phyloP scores from a whole-genome alignment of 2,329 filamentous ascomycete species.

The Sporothrix schenckii region DNA sequence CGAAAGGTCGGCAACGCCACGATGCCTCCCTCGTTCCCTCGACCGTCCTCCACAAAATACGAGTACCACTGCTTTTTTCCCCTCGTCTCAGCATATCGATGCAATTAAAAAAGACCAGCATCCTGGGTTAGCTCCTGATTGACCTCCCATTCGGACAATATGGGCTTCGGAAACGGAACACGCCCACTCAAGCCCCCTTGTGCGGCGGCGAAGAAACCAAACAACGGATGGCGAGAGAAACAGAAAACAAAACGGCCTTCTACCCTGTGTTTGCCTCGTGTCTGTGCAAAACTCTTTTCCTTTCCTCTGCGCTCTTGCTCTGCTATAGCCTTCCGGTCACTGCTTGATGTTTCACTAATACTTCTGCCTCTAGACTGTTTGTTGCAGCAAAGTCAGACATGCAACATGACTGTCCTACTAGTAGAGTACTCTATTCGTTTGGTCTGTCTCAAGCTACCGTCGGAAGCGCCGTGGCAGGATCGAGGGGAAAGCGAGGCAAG shows the following conservation, averaged over 20 bases:
- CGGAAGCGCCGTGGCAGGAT: slow-evolving; percentile 4
- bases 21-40: not conserved
- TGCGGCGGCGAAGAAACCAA: slow-evolving; percentile 16
- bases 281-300: not conserved
- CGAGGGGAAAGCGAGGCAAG: not conserved
- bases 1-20: not conserved
- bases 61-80: not conserved
- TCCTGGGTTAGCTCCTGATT: slow-evolving; percentile 10
- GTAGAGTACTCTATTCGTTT: slow-evolving; percentile 1
- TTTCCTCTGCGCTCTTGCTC: not conserved
- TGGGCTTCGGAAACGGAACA: not conserved
- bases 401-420: not conserved
- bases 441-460: not conserved
- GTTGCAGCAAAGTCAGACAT: slow-evolving; percentile 12
- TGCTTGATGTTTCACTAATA: not conserved
- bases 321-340: not conserved
- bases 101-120: slow-evolving; percentile 7
- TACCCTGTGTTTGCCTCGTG: not conserved
- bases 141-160: slow-evolving; percentile 16
- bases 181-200: not conserved
- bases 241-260: slow-evolving; percentile 21
- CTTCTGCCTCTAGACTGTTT: slow-evolving; percentile 15
- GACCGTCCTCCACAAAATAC: not conserved
- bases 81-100: slow-evolving; percentile 24
- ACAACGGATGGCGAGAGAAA: slow-evolving; percentile 23